Evolutionary conservation across 768 basidiomycete species (phyloP).

Genomic region (Tubosaeta brunneosetosa): DNA sequence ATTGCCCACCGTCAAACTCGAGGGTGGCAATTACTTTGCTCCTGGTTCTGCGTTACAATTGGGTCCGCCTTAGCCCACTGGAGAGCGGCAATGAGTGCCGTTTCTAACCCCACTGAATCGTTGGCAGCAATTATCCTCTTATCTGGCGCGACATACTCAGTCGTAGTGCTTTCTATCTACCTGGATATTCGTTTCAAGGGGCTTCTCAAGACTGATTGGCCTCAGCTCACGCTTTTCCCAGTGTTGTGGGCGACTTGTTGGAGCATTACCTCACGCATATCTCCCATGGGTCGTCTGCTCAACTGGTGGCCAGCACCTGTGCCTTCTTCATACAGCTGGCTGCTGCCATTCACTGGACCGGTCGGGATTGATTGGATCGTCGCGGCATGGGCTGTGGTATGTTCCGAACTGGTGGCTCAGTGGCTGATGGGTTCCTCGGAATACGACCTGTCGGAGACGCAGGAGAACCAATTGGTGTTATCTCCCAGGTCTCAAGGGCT

Average conservation of each 20-base stretch:
- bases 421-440: conserved; percentile 51
- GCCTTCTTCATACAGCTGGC: conserved; percentile 57
- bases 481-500: conserved; percentile 25
- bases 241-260: conserved; percentile 64
- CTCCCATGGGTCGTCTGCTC: conserved; percentile 66
- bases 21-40: conserved; percentile 30
- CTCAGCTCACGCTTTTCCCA: conserved; percentile 58
- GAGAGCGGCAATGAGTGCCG: conserved; percentile 45
- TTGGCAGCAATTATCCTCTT: conserved; percentile 41
- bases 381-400: conserved; percentile 70
- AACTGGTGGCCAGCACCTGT: conserved; percentile 61
- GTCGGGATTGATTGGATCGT: conserved; percentile 66
- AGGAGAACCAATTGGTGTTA: conserved; percentile 3
- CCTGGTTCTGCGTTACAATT: conserved; percentile 33
- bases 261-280: conserved; percentile 48
- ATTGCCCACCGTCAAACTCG: conserved; percentile 27
- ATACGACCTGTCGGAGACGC: conserved; percentile 10
- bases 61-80: conserved; percentile 41
- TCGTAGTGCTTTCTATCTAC: conserved; percentile 40
- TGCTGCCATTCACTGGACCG: conserved; percentile 53
- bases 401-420: conserved; percentile 47
- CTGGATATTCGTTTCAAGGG: conserved; percentile 35
- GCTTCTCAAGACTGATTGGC: conserved; percentile 32
- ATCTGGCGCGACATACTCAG: conserved; percentile 40
- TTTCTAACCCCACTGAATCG: conserved; percentile 50